Evolutionary conservation across 441 rosid species (phyloP).

Genomic region (Gossypium gossypioides): DNA sequence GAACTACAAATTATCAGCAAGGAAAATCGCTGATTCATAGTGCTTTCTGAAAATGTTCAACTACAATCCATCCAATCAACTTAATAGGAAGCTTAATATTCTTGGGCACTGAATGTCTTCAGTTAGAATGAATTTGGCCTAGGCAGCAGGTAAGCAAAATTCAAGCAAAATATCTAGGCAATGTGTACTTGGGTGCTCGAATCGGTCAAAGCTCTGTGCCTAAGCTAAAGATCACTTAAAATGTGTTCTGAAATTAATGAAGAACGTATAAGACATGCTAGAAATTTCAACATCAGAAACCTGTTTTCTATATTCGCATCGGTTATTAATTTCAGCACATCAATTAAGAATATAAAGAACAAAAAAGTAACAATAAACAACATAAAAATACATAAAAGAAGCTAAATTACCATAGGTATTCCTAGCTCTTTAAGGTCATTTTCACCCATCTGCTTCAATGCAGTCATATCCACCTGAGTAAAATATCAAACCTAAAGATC

Average conservation of each 20-base stretch:
- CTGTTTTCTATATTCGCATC: background rate
- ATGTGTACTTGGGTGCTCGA: background rate
- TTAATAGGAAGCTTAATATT: background rate
- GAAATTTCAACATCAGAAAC: background rate
- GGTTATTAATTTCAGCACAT: background rate
- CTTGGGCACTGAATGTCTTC: background rate
- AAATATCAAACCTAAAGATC: conserved; percentile 11
- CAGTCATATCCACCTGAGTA: conserved; percentile 76
- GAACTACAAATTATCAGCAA: background rate
- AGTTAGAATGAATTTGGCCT: background rate
- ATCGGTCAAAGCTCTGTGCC: background rate
- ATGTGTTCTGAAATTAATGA: background rate
- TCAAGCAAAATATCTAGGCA: background rate
- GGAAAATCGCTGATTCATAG: background rate
- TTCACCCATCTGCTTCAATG: conserved; percentile 85
- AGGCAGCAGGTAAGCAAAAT: background rate
- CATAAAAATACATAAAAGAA: background rate
- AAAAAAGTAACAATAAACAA: background rate
- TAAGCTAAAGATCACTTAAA: background rate
- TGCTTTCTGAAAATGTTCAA: background rate
- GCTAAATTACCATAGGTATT: conserved; percentile 71
- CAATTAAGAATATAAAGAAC: background rate
- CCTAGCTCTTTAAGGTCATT: conserved; percentile 81
- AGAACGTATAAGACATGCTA: background rate
- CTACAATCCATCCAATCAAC: background rate